These are phyloP conservation scores for Harrya chromipes DNA, from an alignment of 768 basidiomycete species.

Conservation along the genomic window DNA sequence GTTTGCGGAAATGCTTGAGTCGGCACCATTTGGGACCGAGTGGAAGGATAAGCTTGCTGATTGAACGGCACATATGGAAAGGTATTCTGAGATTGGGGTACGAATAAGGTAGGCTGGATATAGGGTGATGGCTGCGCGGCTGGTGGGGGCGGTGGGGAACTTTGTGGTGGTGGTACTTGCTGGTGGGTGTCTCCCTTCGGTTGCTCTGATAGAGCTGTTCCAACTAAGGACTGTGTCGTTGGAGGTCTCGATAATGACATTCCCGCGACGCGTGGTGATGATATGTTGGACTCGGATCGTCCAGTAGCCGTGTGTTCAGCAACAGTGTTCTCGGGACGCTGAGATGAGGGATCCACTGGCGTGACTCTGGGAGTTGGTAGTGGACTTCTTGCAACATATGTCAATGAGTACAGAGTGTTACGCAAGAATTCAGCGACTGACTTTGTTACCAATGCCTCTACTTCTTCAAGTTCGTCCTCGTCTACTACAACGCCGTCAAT, in stretches of 20 bases:
- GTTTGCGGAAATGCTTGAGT: slow-evolving; percentile 15
- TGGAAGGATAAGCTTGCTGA: slow-evolving; percentile 16
- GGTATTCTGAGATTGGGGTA: slow-evolving; percentile 21
- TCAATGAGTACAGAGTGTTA: slow-evolving; percentile 14
- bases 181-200: background rate
- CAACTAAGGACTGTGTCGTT: background rate
- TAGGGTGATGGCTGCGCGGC: slow-evolving; percentile 10
- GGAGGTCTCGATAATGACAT: background rate
- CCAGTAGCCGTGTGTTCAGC: background rate
- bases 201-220: slow-evolving; percentile 1
- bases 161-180: background rate
- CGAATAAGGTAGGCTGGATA: slow-evolving; percentile 9
- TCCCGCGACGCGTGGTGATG: background rate
- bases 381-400: slow-evolving; percentile 45
- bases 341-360: slow-evolving; percentile 37
- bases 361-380: slow-evolving; percentile 62
- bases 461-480: slow-evolving; percentile 38
- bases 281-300: background rate
- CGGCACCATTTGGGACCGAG: slow-evolving; percentile 20
- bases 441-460: slow-evolving; percentile 39
- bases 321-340: slow-evolving; percentile 3
- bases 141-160: background rate
- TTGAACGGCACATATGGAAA: slow-evolving; percentile 12
- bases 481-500: slow-evolving; percentile 34
- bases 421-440: slow-evolving; percentile 33